Conservation (phyloP, 805 yeast species). For the Kodamaea hsintzibuensis region DNA sequence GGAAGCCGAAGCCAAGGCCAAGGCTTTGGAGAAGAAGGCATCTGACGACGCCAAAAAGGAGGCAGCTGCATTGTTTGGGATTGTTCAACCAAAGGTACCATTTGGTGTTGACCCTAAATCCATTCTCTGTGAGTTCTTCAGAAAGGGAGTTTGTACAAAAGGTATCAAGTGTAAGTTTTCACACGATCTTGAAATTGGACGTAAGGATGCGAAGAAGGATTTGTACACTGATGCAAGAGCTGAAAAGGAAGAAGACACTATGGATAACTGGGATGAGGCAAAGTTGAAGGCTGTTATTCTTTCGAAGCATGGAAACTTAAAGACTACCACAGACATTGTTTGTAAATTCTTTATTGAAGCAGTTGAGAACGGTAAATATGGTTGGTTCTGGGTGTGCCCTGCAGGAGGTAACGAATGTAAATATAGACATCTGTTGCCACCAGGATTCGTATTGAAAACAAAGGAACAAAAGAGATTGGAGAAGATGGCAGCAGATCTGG, state of each 20-base stretch:
- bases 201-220: slow-evolving; percentile 88
- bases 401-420: slow-evolving; percentile 91
- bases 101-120: slow-evolving; percentile 98
- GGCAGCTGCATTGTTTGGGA: slow-evolving; percentile 74
- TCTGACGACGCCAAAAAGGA: slow-evolving; percentile 88
- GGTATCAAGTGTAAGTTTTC: slow-evolving; percentile 89
- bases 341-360: slow-evolving; percentile 96
- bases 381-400: slow-evolving; percentile 99
- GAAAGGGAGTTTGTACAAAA: slow-evolving; percentile 80
- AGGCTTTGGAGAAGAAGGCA: slow-evolving; percentile 81
- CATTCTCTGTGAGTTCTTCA: slow-evolving; percentile 86
- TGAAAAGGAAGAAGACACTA: slow-evolving; percentile 75
- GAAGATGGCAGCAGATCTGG: slow-evolving; percentile 75
- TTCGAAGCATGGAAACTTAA: slow-evolving; percentile 93
- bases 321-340: slow-evolving; percentile 90
- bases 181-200: slow-evolving; percentile 82
- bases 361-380: slow-evolving; percentile 94
- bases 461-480: slow-evolving; percentile 93
- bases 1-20: slow-evolving; percentile 71
- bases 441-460: slow-evolving; percentile 95
- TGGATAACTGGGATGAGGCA: slow-evolving; percentile 98
- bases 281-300: slow-evolving; percentile 81
- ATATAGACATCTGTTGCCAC: slow-evolving; percentile 93
- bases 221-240: slow-evolving; percentile 86
- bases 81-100: slow-evolving; percentile 82